Evolutionary conservation across 352 stramenopile species (phyloP).

Genomic region (Globisporangium alternatum): DNA sequence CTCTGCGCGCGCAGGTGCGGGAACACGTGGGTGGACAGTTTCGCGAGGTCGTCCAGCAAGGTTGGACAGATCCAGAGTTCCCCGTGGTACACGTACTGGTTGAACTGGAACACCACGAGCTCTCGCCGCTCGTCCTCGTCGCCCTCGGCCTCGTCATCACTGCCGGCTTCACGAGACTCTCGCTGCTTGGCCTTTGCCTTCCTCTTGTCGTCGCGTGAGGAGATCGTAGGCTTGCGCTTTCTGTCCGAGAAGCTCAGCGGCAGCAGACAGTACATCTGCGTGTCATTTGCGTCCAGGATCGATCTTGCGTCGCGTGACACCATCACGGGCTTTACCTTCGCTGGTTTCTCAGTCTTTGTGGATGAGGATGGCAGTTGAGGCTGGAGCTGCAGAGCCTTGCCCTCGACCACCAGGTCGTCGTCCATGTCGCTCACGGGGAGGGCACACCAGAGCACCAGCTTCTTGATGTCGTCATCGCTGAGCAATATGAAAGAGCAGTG

Average conservation of each 20-base stretch:
- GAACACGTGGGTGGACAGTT: conserved; percentile 31
- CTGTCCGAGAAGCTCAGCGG: background rate
- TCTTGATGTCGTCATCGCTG: conserved; percentile 59
- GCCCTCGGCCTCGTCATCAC: conserved; percentile 15
- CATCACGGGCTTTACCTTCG: conserved; percentile 23
- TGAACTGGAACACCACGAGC: conserved; percentile 64
- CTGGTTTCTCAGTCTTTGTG: background rate
- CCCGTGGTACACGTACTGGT: conserved; percentile 56
- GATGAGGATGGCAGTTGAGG: background rate
- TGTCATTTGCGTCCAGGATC: conserved; percentile 52
- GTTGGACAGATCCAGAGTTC: conserved; percentile 21
- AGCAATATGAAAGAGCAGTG: background rate
- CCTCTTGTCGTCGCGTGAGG: background rate
- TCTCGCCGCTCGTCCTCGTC: conserved; percentile 26
- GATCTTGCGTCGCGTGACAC: background rate
- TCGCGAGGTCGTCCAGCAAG: conserved; percentile 42
- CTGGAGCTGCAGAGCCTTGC: conserved; percentile 2
- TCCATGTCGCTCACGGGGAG: conserved; percentile 21
- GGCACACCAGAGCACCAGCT: conserved; percentile 60
- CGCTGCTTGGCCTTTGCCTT: background rate
- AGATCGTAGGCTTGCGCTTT: conserved; percentile 1
- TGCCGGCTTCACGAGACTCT: background rate
- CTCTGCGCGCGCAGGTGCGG: conserved; percentile 47
- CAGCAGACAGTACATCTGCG: conserved; percentile 55
- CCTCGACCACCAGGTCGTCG: conserved; percentile 9